These are phyloP conservation scores for Lippia alba DNA, from an alignment of 305 asterid species.

Conservation along the genomic window DNA sequence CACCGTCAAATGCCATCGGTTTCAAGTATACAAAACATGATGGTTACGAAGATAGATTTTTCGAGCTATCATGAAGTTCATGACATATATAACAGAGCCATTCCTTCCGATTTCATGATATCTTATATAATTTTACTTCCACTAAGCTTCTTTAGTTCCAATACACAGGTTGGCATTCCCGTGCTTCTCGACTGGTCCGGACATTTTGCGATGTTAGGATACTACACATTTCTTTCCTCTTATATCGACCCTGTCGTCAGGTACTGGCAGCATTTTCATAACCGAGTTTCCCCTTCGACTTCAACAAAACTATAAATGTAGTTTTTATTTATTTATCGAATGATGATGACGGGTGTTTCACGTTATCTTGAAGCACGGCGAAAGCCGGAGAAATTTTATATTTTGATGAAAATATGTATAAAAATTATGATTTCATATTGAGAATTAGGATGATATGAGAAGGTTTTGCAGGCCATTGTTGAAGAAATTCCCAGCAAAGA, in stretches of 20 bases:
- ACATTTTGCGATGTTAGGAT: conserved; percentile 89
- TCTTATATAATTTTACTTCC: too few relatives aligned
- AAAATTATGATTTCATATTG: too few relatives aligned
- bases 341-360: too few relatives aligned
- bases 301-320: conserved; percentile 2
- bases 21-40: too few relatives aligned
- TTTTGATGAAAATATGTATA: too few relatives aligned
- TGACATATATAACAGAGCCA: too few relatives aligned
- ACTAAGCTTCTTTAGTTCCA: conserved; percentile 14
- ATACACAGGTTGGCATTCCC: conserved; percentile 72
- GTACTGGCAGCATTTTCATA: conserved; percentile 43
- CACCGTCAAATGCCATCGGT: too few relatives aligned
- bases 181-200: conserved; percentile 87
- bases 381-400: too few relatives aligned
- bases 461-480: conserved; percentile 59
- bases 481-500: conserved; percentile 57
- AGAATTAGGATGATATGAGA: neutral
- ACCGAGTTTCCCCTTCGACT: neutral
- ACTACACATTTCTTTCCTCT: conserved; percentile 78
- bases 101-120: too few relatives aligned
- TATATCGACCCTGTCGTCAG: conserved; percentile 72
- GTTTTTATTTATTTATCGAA: too few relatives aligned
- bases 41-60: too few relatives aligned
- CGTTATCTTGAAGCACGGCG: neutral
- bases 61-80: too few relatives aligned